Conservation (phyloP, 1,284 basidiomycete species). For the Leccinum solheimii region DNA sequence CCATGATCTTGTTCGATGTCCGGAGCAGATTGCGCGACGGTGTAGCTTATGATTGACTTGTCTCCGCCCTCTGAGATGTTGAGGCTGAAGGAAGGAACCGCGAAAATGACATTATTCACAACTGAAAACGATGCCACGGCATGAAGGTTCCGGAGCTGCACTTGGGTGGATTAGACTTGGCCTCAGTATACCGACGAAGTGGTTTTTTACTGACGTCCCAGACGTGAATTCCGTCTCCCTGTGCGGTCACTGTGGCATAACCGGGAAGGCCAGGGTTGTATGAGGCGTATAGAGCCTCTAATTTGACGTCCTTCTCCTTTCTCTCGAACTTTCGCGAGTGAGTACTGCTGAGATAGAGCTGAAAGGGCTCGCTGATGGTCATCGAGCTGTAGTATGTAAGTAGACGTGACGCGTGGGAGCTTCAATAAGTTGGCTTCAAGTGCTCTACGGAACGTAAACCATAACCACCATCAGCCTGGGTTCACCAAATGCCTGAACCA, state of each 20-base stretch:
- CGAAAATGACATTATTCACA: constrained; percentile 61
- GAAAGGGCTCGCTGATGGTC: constrained; percentile 57
- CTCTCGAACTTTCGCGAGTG: constrained; percentile 25
- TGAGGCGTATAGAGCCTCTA: constrained; percentile 40
- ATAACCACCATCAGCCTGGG: constrained; percentile 9
- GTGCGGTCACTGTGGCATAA: constrained; percentile 62
- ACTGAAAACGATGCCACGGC: constrained; percentile 66
- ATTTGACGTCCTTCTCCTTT: not conserved
- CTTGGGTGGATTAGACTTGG: constrained; percentile 15
- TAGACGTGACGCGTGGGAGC: constrained; percentile 22
- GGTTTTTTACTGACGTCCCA: constrained; percentile 54
- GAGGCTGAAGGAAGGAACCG: constrained; percentile 55
- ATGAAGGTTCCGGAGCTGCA: constrained; percentile 66
- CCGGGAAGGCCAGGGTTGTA: constrained; percentile 48
- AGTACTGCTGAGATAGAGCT: constrained; percentile 50
- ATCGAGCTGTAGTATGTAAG: constrained; percentile 38
- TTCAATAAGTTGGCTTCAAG: not conserved
- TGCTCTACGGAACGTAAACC: not conserved
- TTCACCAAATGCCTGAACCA: constrained; percentile 27
- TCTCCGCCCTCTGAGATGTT: constrained; percentile 35
- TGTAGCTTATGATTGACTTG: constrained; percentile 54
- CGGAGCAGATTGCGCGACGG: constrained; percentile 49
- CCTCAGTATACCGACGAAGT: constrained; percentile 1
- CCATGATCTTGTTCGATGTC: constrained; percentile 44
- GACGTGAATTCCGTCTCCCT: constrained; percentile 71